These are phyloP conservation scores for Verticillium albo-atrum DNA, from an alignment of 2,329 filamentous ascomycete genomes.

Conservation along the genomic window DNA sequence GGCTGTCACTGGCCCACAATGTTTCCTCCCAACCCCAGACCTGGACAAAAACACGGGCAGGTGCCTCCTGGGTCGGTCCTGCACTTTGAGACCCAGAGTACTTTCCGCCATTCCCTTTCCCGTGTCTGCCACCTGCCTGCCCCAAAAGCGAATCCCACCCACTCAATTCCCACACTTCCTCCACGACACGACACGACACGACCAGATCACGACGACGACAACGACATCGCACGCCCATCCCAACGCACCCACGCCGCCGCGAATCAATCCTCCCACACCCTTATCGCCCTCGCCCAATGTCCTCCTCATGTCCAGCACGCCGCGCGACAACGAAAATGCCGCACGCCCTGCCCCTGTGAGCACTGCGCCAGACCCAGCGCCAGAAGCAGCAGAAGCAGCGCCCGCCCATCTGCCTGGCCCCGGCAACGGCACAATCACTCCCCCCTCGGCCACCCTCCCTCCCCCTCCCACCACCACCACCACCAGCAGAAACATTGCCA, in stretches of 20 bases:
- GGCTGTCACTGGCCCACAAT: not conserved
- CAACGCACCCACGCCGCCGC: conserved; percentile 6
- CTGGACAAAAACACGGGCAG: not conserved
- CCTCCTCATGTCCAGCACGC: conserved; percentile 53
- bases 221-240: not conserved
- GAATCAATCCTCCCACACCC: conserved; percentile 21
- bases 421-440: not conserved
- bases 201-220: not conserved
- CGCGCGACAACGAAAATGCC: conserved; percentile 49
- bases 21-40: not conserved
- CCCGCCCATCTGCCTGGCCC: not conserved
- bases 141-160: conserved; percentile 3
- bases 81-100: not conserved
- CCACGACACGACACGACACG: not conserved
- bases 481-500: not conserved
- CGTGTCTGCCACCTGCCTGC: not conserved
- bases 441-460: conserved; percentile 3
- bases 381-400: conserved; percentile 7
- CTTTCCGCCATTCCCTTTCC: not conserved
- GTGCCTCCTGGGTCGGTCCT: not conserved
- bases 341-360: conserved; percentile 43
- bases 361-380: conserved; percentile 14
- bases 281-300: conserved; percentile 42
- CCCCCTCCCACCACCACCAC: not conserved
- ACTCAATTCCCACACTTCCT: conserved; percentile 8